Evolutionary conservation across 176 grass and related monocot species (phyloP), one percentile per base, ranked within the genome.

Genomic region (Eleusine coracana): DNA sequence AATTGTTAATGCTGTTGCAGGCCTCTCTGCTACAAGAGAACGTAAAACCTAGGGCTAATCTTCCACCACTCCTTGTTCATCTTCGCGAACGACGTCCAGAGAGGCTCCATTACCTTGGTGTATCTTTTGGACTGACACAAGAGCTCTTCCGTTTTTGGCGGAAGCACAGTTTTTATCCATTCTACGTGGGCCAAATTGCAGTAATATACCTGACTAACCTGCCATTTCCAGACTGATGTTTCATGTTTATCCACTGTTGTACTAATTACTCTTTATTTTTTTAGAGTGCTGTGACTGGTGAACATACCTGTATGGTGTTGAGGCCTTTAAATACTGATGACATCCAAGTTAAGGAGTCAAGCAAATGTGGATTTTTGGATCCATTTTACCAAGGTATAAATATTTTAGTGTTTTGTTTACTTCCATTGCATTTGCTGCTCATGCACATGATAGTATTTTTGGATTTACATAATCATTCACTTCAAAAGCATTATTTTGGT

Each of bases 281-380:
- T 29, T 77, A 98, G 96, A 98, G 92, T 93, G 78, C 86, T 92
- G 92, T 98, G 44, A 98, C 96, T 74, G 96, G 96, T 76, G 96
- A 98, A 61, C 96, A 95, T 81, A 93, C 96, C 4, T 98, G 96
- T 84, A 98, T 98, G 96, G 62, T 90, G 59, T 73, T 98, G 85
- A 98, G 94, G 74, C 85, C 88, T 49, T 80, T 98, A 82, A 92
- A 87, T 75, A 95, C 82, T 74, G 85, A 95, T 85, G 87, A 90
- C 46, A 88, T 95, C 14, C 66, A 93, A 85, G 92, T 88, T 63
- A 31, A 25, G 4, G 82, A 89, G 41, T 84, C 82, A 68, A 78
- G 74, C 74, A 80, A 93, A 71, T 81, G 64, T 75, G 90, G 95
- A 70, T 97, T 97, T 88, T 86, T 95, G 58, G 92, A 93, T 71